Evolutionary conservation across 179 eudicot genomes (phyloP), one percentile per base, ranked within the genome.

Genomic region (Silene vulgaris): DNA sequence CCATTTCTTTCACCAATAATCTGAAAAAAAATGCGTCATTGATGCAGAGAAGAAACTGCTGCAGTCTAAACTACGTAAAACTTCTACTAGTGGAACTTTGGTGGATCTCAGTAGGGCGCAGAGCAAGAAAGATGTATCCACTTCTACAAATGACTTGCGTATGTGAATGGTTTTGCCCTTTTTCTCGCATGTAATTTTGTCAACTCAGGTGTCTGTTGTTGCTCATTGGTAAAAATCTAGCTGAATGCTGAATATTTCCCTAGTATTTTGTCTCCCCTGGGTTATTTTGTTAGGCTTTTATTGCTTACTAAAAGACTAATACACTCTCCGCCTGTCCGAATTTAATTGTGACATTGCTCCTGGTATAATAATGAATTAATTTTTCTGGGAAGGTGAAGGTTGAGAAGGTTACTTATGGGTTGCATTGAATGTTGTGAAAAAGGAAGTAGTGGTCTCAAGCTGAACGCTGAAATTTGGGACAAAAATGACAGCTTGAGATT

Each of bases 81-180:
- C 91, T 73, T 90, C 93, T 75, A 75, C 85, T 52, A 76, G 77
- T 82, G 96, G 85, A 68, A 87, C 74, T 79, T 76, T 77, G 30
- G 20, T 73, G 60, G 92, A 84, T 79, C 54, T 76, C 54, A 82
- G 67, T 79, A 84, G 87, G 77, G 84, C 73, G 68, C 83, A 78
- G 72, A 56, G 60, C 32, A 90, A 75, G 72, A 92, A 77, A 77
- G 88, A 93, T 84, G 90, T 80, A 17, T 89, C 97, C 74, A 96
- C 97, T 74, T 93, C 97, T 77, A 96, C 99, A 16, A 85, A 83
- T 78, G 96, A 89, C 86, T 81, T 96, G 79, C 85, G 99, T 90
- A 84, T 71, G 79, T 79, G 40, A 45, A 14, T 72, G 66, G 16
- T 65, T 57, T 21, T 5, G 2, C 43, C 48, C 71, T 45, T 29